Conservation (phyloP, 73 alveolate genomes). For the Tetrahymena borealis region DNA sequence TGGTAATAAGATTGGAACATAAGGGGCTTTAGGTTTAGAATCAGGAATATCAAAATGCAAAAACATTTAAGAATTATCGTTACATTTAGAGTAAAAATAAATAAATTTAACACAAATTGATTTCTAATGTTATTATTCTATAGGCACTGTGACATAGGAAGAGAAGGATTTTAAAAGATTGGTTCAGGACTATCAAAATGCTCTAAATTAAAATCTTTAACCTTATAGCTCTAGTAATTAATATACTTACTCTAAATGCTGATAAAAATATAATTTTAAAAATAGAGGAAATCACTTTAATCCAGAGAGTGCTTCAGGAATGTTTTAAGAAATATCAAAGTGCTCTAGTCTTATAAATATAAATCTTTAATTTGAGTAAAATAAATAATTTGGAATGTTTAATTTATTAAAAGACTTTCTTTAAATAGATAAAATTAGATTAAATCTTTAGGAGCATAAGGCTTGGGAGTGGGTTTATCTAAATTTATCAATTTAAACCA, state of each 20-base stretch:
- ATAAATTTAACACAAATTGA: background rate
- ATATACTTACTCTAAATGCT: background rate
- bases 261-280: background rate
- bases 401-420: background rate
- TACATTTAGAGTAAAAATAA: background rate
- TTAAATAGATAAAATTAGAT: background rate
- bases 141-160: background rate
- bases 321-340: background rate
- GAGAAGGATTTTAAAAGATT: background rate
- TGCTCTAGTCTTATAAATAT: background rate
- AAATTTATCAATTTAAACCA: background rate
- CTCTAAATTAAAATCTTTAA: background rate
- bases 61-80: background rate
- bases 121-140: background rate
- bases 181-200: background rate
- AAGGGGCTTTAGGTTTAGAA: background rate
- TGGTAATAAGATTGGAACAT: background rate
- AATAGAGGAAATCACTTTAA: background rate
- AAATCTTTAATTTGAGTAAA: background rate
- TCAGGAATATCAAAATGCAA: background rate
- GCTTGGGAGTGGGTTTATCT: background rate
- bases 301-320: background rate
- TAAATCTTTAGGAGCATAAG: background rate
- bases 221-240: background rate
- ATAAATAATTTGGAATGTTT: background rate